phyloP scores from a whole-genome alignment of 768 basidiomycete genomes.

The Strobilomyces echinocephalus region DNA sequence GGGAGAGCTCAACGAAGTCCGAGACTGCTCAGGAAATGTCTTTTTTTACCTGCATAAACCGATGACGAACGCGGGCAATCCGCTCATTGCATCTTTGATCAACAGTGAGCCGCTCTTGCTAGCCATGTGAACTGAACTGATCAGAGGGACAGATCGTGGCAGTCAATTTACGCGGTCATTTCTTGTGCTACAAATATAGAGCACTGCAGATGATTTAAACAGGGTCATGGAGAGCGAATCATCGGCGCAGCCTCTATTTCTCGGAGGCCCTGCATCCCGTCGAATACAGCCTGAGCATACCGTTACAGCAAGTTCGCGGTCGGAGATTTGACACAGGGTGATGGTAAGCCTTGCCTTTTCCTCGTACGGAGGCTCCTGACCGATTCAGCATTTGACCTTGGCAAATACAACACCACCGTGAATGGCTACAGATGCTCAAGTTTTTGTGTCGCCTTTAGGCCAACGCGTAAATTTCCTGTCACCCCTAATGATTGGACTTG shows the following conservation, averaged over 20 bases:
- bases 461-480: not conserved
- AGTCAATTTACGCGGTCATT: constrained; percentile 33
- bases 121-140: no score
- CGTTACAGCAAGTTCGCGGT: constrained; percentile 32
- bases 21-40: no score
- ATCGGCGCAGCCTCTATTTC: constrained; percentile 27
- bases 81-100: not conserved
- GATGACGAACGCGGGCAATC: constrained; percentile 3
- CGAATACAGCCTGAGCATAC: constrained; percentile 1
- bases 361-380: not conserved
- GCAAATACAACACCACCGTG: constrained; percentile 33
- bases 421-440: no score
- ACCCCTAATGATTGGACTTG: not conserved
- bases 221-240: constrained; percentile 15
- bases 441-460: not conserved
- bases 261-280: constrained; percentile 17
- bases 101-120: not conserved
- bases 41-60: no score
- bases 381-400: constrained; percentile 27
- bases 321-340: constrained; percentile 35
- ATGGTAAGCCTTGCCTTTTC: constrained; percentile 20
- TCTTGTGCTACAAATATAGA: constrained; percentile 19
- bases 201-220: no score
- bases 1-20: no score
- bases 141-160: constrained; percentile 34